Evolutionary conservation across 148 eudicot species (phyloP).

Genomic region (Vaccinium vitisidaea): DNA sequence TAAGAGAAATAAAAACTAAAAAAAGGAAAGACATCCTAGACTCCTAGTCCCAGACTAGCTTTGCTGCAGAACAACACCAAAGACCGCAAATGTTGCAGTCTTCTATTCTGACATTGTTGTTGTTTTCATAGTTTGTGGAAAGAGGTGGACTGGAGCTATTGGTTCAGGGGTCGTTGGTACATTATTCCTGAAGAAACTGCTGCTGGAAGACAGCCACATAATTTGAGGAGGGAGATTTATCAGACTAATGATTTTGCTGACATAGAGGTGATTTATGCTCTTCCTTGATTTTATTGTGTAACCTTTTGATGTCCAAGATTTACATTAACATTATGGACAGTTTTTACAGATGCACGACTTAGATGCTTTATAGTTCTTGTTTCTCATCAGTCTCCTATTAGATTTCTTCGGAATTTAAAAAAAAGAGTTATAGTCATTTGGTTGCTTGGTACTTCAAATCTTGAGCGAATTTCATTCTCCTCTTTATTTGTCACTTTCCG

Average conservation of each 20-base stretch:
- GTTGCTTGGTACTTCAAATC: neutral
- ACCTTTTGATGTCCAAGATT: neutral
- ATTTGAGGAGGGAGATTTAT: constrained; percentile 88
- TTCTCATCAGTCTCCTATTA: neutral
- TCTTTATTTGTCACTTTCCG: neutral
- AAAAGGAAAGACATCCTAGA: no score
- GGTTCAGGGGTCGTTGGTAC: constrained; percentile 92
- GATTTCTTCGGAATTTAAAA: neutral
- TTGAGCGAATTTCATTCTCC: neutral
- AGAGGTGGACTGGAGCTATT: constrained; percentile 79
- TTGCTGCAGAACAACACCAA: no score
- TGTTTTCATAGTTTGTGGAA: constrained; percentile 70
- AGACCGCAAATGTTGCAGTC: no score
- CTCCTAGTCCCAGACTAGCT: no score
- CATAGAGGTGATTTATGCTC: constrained; percentile 56
- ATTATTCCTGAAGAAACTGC: constrained; percentile 93
- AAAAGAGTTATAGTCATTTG: neutral
- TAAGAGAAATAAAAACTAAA: no score
- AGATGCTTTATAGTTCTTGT: neutral
- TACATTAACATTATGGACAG: neutral
- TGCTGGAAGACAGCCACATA: constrained; percentile 94
- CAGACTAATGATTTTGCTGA: constrained; percentile 86
- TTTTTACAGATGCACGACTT: neutral
- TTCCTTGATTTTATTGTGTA: neutral
- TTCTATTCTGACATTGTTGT: neutral